A percentile compares a stretch with the other conserved stretches of the same genome.
phyloP scores from a whole-genome alignment of 257 asterid genomes.

The Nicotiana otophora region DNA sequence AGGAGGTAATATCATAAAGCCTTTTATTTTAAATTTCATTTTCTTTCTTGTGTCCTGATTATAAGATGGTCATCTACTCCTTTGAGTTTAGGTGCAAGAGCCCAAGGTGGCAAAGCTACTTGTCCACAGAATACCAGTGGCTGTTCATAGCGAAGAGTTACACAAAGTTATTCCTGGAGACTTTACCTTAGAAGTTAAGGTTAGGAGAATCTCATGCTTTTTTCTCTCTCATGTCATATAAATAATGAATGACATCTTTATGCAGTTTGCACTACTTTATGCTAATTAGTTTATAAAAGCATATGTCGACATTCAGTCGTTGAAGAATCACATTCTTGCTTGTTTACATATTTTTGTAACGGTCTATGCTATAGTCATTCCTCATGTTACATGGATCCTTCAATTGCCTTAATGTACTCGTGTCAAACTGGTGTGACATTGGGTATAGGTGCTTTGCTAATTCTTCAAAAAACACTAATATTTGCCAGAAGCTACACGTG shows the following conservation, averaged over 20 bases:
- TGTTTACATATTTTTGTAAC: not conserved
- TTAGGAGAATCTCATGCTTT: constrained; percentile 15
- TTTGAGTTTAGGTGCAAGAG: constrained; percentile 41
- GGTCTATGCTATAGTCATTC: not conserved
- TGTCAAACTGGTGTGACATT: not conserved
- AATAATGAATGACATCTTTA: not conserved
- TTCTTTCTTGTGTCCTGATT: not conserved
- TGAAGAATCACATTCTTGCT: not conserved
- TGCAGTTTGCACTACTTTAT: not conserved
- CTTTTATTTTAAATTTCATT: not conserved
- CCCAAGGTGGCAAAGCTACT: constrained; percentile 48
- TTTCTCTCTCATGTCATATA: not conserved
- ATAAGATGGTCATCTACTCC: not conserved
- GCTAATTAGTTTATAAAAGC: not conserved
- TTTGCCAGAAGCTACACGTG: not conserved
- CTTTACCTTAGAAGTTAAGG: constrained; percentile 68
- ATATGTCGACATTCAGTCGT: not conserved
- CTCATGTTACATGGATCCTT: not conserved
- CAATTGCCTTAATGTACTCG: not conserved
- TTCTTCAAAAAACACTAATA: not conserved
- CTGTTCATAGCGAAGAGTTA: constrained; percentile 46
- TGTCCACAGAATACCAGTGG: constrained; percentile 72
- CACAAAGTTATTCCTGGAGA: constrained; percentile 65
- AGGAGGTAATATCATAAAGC: constrained; percentile 42
- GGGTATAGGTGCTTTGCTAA: not conserved